Conservation (phyloP, 208 protist species). For the Balamuthia mandrillaris region DNA sequence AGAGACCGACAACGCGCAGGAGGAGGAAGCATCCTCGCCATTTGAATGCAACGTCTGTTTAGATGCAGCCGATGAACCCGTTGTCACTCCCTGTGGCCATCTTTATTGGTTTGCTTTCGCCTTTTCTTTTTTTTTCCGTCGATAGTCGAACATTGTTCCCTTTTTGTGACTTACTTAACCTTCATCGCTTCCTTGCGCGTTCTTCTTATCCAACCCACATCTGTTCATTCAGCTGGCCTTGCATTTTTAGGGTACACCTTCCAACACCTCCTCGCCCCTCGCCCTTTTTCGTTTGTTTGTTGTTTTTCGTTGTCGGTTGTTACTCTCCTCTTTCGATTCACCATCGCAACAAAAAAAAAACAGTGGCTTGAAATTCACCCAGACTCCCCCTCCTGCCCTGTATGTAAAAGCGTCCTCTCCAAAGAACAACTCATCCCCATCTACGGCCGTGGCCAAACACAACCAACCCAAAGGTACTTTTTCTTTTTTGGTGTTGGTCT, state of each 20-base stretch:
- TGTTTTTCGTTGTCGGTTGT: background rate
- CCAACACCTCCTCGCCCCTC: no score
- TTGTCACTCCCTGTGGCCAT: conserved; percentile 57
- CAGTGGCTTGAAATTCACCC: conserved; percentile 53
- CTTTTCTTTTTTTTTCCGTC: background rate
- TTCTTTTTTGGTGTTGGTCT: no score
- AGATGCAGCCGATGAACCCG: conserved; percentile 48
- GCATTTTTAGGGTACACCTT: conserved; percentile 44
- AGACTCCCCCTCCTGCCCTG: conserved; percentile 45
- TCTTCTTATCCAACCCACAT: conserved; percentile 11
- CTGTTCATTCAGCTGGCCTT: conserved; percentile 44
- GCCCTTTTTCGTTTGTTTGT: no score
- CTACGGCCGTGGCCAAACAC: conserved; percentile 44
- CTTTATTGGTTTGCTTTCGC: conserved; percentile 47
- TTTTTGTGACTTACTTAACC: background rate
- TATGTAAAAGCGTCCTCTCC: conserved; percentile 57
- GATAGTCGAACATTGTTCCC: background rate
- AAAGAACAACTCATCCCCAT: conserved; percentile 57
- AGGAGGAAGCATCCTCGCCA: no score
- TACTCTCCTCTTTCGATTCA: background rate
- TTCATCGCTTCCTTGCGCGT: background rate
- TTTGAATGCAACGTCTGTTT: conserved; percentile 68
- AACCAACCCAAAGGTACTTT: background rate
- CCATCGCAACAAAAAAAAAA: background rate
- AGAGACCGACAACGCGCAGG: no score